A percentile compares a stretch with the other conserved stretches of the same genome.
phyloP scores from a whole-genome alignment of 75 land plant species.

The Selaginella tamariscina region DNA sequence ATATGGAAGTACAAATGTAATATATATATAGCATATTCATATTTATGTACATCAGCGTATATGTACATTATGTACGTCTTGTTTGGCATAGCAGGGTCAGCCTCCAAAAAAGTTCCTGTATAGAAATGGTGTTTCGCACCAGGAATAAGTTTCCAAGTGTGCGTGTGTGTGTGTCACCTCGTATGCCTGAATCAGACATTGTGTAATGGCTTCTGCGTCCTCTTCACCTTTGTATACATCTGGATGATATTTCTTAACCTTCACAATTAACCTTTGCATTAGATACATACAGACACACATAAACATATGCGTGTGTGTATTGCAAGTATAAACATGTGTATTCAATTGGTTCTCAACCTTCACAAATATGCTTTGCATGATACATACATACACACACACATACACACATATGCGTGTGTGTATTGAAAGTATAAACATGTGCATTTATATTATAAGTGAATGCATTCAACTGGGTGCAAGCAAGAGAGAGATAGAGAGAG shows the following conservation, averaged over 20 bases:
- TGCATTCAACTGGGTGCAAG: too few species aligned
- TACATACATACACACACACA: not conserved
- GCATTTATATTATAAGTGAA: too few species aligned
- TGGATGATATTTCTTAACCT: slow-evolving; percentile 92
- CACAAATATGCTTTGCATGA: not conserved
- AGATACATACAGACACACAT: not conserved
- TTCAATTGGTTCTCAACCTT: slow-evolving; percentile 91
- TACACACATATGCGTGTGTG: not conserved
- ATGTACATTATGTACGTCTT: not conserved
- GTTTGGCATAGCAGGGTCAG: not conserved
- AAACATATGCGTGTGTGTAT: not conserved
- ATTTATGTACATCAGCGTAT: too few species aligned
- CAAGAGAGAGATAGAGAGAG: too few species aligned
- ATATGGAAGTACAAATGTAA: too few species aligned
- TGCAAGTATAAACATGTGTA: slow-evolving; percentile 30
- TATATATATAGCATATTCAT: too few species aligned
- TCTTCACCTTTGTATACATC: slow-evolving; percentile 48
- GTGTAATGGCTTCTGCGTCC: slow-evolving; percentile 50
- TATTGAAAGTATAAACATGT: slow-evolving; percentile 22
- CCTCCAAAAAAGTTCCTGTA: not conserved
- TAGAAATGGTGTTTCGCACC: too few species aligned
- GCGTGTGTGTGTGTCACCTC: slow-evolving; percentile 62
- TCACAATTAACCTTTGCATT: not conserved
- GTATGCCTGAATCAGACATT: slow-evolving; percentile 66
- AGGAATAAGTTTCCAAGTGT: too few species aligned